phyloP scores from a whole-genome alignment of 1,284 basidiomycete genomes.

The Ceratobasidium sp. region DNA sequence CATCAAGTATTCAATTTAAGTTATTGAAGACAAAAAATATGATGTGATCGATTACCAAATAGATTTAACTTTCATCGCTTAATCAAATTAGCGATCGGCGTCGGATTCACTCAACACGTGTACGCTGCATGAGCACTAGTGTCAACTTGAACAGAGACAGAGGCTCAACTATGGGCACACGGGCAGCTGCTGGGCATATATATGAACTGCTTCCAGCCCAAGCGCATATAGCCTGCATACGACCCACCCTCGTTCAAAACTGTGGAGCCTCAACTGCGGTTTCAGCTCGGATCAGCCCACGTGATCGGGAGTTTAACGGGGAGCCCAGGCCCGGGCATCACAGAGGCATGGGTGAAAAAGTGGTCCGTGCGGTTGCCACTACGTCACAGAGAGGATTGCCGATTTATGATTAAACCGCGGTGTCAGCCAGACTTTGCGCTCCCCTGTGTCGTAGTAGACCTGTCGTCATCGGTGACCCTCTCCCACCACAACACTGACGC shows the following conservation, averaged over 20 bases:
- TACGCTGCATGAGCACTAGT: neutral
- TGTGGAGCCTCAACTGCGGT: slow-evolving; percentile 32
- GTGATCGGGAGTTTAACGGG: neutral
- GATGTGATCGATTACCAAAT: neutral
- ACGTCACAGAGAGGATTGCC: no score
- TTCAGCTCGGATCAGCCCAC: neutral
- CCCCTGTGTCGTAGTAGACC: no score
- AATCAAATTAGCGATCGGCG: neutral
- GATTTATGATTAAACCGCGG: neutral
- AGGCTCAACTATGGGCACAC: neutral
- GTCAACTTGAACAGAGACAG: neutral
- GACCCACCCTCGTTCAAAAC: no score
- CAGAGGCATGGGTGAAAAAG: neutral
- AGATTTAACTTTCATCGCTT: neutral
- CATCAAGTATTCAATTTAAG: slow-evolving; percentile 22
- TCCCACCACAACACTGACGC: no score
- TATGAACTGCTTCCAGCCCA: no score
- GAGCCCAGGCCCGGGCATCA: neutral
- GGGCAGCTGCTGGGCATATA: no score
- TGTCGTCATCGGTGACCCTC: no score
- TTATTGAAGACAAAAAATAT: neutral
- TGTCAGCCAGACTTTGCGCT: neutral
- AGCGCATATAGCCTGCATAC: slow-evolving; percentile 3
- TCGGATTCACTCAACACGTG: neutral
- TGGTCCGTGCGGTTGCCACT: slow-evolving; percentile 1